A percentile compares a stretch with the other conserved stretches of the same genome.
These are phyloP conservation scores for Triticum turgidum DNA, from an alignment of 176 grass and related monocot species.

Conservation along the genomic window DNA sequence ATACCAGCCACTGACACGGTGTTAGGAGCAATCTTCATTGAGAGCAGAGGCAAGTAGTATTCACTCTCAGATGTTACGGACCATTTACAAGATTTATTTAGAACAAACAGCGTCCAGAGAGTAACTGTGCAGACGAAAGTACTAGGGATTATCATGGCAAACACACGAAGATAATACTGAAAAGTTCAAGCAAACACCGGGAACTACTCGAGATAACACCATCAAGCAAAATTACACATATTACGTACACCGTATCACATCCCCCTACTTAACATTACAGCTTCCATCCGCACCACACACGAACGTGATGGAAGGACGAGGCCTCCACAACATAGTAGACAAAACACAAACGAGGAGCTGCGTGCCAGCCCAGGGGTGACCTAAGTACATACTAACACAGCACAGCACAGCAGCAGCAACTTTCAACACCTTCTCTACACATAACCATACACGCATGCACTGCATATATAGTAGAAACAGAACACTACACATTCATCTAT, in stretches of 20 bases:
- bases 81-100: no score
- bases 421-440: constrained; percentile 2
- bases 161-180: not conserved
- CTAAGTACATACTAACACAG: constrained; percentile 15
- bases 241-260: not conserved
- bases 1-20: no score
- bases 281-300: not conserved
- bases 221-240: constrained; percentile 30
- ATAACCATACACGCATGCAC: not conserved
- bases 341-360: not conserved
- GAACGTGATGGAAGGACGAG: not conserved
- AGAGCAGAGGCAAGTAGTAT: no score
- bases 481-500: constrained; percentile 27
- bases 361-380: not conserved
- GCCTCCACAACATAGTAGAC: not conserved
- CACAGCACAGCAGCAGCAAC: not conserved
- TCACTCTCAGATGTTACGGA: no score
- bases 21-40: no score
- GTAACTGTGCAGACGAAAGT: not conserved
- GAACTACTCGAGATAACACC: constrained; percentile 10
- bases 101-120: not conserved
- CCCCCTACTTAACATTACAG: constrained; percentile 11
- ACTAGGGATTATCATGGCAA: not conserved
- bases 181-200: constrained; percentile 9
- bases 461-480: not conserved